Base-by-base conservation (phyloP, 2,329 filamentous ascomycete genomes). In the Seiridium unicorne region DNA sequence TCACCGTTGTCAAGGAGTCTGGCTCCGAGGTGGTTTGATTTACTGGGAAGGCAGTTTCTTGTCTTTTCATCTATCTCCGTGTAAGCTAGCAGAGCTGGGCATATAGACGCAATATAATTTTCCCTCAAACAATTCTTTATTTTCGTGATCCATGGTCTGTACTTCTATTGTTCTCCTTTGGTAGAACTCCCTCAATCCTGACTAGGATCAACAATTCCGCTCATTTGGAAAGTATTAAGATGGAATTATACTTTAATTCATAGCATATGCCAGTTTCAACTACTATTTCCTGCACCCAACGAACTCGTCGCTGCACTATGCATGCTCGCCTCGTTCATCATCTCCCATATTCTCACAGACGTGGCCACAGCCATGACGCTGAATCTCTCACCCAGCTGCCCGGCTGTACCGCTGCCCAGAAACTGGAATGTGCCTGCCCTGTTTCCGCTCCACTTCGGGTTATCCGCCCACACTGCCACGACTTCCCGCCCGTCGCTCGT, bases 291-390 rank as follows among this genome's bases (percentile, higher is more conserved):
- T 4, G 59, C 59, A 1, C 54, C 51, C 7, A 51, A 44, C 40
- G 32, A 35, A 13, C 44, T 42, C 18, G 51, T 55, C 13, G 46
- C 54, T 3, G 53, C 60, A 32, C 46, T 44, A n/a, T 53, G 46
- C 35, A 58, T 40, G 46, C 55, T 58, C 18, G 34, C 13, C 18
- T 59, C 57, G 38, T 61, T 59, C 36, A 55, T 57, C 36, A 34
- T 18, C 5, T 70, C 64, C 65, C 67, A 77, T 13, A 75, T 71
- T 11, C 66, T 67, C 56, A 78, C 61, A 36, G 70, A 74, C 54
- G 77, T 74, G 5, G 72, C 67, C 7, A 78, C 76, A 1, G 77
- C 74, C 76, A 79, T 79, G 13, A 79, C 64, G 1, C 74, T 72
- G 75, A 76, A 81, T 26, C 75, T 66, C 61, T 77, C 73, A 10